Conservation (phyloP, 805 yeast genomes). For the Ogataea neopini region DNA sequence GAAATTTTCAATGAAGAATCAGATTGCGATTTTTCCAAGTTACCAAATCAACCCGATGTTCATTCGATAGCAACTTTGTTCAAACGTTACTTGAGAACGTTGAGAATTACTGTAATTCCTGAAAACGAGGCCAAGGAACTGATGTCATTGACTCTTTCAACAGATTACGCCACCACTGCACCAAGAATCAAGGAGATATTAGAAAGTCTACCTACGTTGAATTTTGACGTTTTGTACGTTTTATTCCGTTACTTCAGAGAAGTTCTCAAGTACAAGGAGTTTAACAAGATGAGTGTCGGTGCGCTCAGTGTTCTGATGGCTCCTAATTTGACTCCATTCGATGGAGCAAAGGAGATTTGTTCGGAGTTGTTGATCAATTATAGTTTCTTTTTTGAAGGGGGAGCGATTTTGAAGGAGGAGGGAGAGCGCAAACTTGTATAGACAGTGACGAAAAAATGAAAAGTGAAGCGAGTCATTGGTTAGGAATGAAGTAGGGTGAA, state of each 20-base stretch:
- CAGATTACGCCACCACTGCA: conserved; percentile 27
- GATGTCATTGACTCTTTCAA: conserved; percentile 37
- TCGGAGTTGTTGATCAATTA: conserved; percentile 34
- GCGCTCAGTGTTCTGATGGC: conserved; percentile 50
- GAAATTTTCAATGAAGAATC: conserved; percentile 64
- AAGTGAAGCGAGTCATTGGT: too few species aligned
- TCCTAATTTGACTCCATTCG: conserved; percentile 36
- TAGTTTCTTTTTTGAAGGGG: conserved; percentile 28
- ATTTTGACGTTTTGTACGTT: conserved; percentile 59
- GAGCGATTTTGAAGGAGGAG: conserved; percentile 13
- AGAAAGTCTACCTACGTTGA: conserved; percentile 52
- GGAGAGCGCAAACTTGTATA: conserved; percentile 4
- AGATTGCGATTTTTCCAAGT: conserved; percentile 64
- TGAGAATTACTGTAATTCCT: conserved; percentile 71
- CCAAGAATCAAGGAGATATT: conserved; percentile 34
- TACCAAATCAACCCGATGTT: conserved; percentile 59
- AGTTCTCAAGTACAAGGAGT: conserved; percentile 58
- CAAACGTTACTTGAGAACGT: conserved; percentile 76
- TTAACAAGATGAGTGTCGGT: conserved; percentile 81
- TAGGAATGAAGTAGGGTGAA: too few species aligned
- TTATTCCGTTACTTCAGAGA: conserved; percentile 67
- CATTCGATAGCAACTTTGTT: conserved; percentile 86
- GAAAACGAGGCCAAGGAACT: conserved; percentile 38
- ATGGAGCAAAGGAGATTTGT: conserved; percentile 37
- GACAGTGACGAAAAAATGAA: too few species aligned